Evolutionary conservation across 176 grass and related monocot genomes (phyloP).

Genomic region (Eragrostis nindensis): DNA sequence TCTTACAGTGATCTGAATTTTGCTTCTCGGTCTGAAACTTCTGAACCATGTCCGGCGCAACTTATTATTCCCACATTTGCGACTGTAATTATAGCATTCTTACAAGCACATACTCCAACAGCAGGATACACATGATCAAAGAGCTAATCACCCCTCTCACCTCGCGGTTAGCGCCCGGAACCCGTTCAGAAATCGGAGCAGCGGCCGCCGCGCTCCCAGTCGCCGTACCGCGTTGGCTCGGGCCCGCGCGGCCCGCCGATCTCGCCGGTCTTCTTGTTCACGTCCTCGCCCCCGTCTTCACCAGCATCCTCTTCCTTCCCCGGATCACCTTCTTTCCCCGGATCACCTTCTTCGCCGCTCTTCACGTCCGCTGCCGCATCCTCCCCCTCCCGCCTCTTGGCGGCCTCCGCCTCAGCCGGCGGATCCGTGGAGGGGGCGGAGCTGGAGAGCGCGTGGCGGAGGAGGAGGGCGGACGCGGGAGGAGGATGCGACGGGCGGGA

Average conservation of each 20-base stretch:
- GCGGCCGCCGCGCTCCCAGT: conserved; percentile 82
- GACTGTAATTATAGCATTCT: not conserved
- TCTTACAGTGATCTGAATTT: not conserved
- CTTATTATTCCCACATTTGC: not conserved
- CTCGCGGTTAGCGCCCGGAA: not conserved
- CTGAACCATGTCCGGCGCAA: not conserved
- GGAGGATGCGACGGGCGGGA: conserved; percentile 7
- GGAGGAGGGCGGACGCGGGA: not conserved
- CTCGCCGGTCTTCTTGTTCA: conserved; percentile 75
- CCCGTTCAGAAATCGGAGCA: conserved; percentile 85
- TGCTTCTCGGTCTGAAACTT: not conserved
- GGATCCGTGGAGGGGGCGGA: conserved; percentile 20
- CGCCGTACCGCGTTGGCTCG: conserved; percentile 85
- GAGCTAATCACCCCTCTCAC: not conserved
- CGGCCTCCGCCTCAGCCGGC: not conserved
- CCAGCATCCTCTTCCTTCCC: conserved; percentile 11
- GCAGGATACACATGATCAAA: not conserved
- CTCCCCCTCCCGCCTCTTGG: not conserved
- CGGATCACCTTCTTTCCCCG: not conserved
- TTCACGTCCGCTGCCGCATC: conserved; percentile 16
- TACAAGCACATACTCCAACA: not conserved
- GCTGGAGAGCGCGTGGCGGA: conserved; percentile 25
- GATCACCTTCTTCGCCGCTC: not conserved
- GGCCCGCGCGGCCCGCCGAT: conserved; percentile 77
- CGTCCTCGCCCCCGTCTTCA: conserved; percentile 30